These are phyloP conservation scores for Euphorbia corollata DNA, from an alignment of 441 rosid species.

Conservation along the genomic window DNA sequence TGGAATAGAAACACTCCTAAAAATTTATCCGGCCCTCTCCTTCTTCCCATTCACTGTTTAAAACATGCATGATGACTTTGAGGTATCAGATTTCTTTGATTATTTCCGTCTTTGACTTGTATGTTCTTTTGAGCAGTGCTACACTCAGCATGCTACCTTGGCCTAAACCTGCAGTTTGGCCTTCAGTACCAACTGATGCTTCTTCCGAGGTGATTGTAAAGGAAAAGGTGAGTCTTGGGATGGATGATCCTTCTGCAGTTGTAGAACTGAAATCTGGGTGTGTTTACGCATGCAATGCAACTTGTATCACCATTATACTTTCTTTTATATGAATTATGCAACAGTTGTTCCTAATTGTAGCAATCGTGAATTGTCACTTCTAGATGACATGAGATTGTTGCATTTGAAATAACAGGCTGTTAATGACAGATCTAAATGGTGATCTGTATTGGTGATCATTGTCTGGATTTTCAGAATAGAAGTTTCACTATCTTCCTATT, in stretches of 20 bases:
- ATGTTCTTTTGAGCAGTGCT: slow-evolving; percentile 58
- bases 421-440: background rate
- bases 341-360: background rate
- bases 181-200: slow-evolving; percentile 78
- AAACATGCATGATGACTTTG: background rate
- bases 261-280: slow-evolving; percentile 3
- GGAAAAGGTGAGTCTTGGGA: slow-evolving; percentile 72
- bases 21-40: background rate
- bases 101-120: slow-evolving; percentile 17
- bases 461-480: slow-evolving; percentile 1
- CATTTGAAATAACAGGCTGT: background rate
- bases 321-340: background rate
- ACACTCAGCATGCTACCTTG: slow-evolving; percentile 96
- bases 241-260: slow-evolving; percentile 14
- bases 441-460: background rate
- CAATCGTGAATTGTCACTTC: background rate
- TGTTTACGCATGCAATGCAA: background rate
- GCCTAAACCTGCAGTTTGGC: slow-evolving; percentile 98
- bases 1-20: background rate
- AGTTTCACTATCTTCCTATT: slow-evolving; percentile 5
- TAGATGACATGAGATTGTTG: background rate
- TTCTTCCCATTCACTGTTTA: background rate
- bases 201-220: slow-evolving; percentile 77
- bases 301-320: slow-evolving; percentile 5
- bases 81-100: background rate